phyloP scores from a whole-genome alignment of 805 yeast genomes.

The Metschnikowia noctiluminum region DNA sequence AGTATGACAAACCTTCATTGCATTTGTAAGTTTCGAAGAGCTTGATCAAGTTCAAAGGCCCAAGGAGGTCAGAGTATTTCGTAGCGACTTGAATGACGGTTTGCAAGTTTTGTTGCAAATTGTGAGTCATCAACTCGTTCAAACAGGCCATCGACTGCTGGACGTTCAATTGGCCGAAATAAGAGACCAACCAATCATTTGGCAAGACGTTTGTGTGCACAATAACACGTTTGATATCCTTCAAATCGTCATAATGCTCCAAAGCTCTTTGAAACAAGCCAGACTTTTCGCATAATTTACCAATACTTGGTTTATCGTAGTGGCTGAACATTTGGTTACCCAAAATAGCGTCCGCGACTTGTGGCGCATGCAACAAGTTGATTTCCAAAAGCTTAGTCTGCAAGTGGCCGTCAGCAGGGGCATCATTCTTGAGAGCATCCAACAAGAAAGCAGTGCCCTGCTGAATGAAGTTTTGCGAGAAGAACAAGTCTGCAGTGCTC shows the following conservation, averaged over 20 bases:
- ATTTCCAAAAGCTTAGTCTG: slow-evolving; percentile 94
- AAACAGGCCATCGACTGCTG: slow-evolving; percentile 89
- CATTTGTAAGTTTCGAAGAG: slow-evolving; percentile 92
- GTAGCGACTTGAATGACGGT: slow-evolving; percentile 95
- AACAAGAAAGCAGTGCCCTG: slow-evolving; percentile 97
- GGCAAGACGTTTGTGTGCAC: slow-evolving; percentile 83
- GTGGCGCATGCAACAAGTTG: slow-evolving; percentile 93
- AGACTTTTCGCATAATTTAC: slow-evolving; percentile 91
- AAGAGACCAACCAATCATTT: slow-evolving; percentile 88
- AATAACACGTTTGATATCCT: slow-evolving; percentile 92
- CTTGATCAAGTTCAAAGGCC: slow-evolving; percentile 79
- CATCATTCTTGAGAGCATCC: slow-evolving; percentile 91
- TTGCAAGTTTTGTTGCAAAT: slow-evolving; percentile 84
- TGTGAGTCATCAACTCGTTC: slow-evolving; percentile 75
- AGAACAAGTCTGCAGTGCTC: slow-evolving; percentile 86
- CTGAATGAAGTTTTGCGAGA: slow-evolving; percentile 90
- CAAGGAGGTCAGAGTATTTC: slow-evolving; percentile 90
- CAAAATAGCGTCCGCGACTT: slow-evolving; percentile 97
- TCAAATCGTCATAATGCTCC: slow-evolving; percentile 91
- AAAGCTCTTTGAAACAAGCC: slow-evolving; percentile 93
- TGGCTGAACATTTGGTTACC: slow-evolving; percentile 95
- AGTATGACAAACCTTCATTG: slow-evolving; percentile 90
- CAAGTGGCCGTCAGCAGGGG: slow-evolving; percentile 91
- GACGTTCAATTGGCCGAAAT: slow-evolving; percentile 90
- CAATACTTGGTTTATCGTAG: slow-evolving; percentile 91